Evolutionary conservation across 139 green algal species (phyloP).

Genomic region (Coelastrella sp.): DNA sequence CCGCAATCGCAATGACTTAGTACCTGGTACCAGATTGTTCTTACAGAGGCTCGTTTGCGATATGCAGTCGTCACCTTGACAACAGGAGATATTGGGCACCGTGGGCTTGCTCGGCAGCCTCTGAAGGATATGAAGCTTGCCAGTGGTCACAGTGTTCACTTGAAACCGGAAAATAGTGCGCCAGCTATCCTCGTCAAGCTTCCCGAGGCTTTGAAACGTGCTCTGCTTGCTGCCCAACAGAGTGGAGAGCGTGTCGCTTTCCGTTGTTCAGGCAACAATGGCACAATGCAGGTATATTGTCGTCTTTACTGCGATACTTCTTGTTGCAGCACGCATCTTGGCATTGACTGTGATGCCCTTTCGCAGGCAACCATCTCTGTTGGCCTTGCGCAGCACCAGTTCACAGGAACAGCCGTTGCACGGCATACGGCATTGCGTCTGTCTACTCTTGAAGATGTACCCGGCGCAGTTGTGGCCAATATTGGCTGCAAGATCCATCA

Average conservation of each 20-base stretch:
- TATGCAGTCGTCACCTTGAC: too few relatives aligned
- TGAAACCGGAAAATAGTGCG: neutral
- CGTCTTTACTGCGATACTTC: too few relatives aligned
- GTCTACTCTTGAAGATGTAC: slow-evolving; percentile 12
- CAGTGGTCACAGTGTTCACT: neutral
- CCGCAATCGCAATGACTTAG: too few relatives aligned
- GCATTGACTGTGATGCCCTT: too few relatives aligned
- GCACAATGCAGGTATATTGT: neutral
- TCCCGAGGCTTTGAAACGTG: neutral
- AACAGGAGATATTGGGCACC: too few relatives aligned
- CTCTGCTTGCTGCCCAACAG: neutral
- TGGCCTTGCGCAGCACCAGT: slow-evolving; percentile 7
- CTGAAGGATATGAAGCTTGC: neutral
- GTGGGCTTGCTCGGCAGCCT: too few relatives aligned
- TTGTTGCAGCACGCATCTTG: too few relatives aligned
- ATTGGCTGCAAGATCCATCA: slow-evolving; percentile 38
- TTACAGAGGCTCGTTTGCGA: too few relatives aligned
- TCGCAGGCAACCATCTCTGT: slow-evolving; percentile 30
- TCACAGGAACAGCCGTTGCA: neutral
- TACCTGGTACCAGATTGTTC: too few relatives aligned
- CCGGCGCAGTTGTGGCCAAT: slow-evolving; percentile 22
- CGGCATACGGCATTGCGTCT: slow-evolving; percentile 10
- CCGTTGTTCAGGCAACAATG: neutral
- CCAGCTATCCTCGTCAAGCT: slow-evolving; percentile 10
- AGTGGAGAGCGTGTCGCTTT: slow-evolving; percentile 23